A percentile compares a stretch with the other conserved stretches of the same genome.
phyloP scores from a whole-genome alignment of 1,284 basidiomycete species.

The Leccinum subrobustum region DNA sequence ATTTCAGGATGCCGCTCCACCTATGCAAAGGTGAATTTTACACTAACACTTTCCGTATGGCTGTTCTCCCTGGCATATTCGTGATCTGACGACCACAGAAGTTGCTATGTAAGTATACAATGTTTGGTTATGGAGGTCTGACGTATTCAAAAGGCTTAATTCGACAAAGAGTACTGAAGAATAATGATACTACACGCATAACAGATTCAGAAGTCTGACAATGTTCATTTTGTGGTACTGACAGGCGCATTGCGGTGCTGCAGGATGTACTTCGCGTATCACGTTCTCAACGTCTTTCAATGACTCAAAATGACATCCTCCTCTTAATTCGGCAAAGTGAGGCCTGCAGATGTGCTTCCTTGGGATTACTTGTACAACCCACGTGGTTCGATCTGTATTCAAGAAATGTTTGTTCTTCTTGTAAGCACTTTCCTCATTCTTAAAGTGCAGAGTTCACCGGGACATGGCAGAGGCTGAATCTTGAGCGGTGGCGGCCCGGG shows the following conservation, averaged over 20 bases:
- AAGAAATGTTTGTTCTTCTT: not conserved
- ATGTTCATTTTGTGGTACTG: not conserved
- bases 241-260: not conserved
- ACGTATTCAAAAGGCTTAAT: not conserved
- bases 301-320: not conserved
- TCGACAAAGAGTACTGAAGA: not conserved
- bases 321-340: no score
- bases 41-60: not conserved
- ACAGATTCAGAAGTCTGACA: not conserved
- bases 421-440: not conserved
- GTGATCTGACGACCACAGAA: not conserved
- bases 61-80: not conserved
- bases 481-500: no score
- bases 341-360: not conserved
- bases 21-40: not conserved
- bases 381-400: not conserved
- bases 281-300: not conserved
- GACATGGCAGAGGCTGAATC: no score
- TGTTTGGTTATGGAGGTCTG: not conserved
- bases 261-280: not conserved
- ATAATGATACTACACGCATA: not conserved
- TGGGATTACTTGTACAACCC: not conserved
- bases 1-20: not conserved
- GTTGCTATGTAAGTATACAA: not conserved
- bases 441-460: not conserved